A percentile compares a stretch with the other conserved stretches of the same genome.
phyloP scores from a whole-genome alignment of 2,329 filamentous ascomycete species.

The Aureobasidium uvarum region DNA sequence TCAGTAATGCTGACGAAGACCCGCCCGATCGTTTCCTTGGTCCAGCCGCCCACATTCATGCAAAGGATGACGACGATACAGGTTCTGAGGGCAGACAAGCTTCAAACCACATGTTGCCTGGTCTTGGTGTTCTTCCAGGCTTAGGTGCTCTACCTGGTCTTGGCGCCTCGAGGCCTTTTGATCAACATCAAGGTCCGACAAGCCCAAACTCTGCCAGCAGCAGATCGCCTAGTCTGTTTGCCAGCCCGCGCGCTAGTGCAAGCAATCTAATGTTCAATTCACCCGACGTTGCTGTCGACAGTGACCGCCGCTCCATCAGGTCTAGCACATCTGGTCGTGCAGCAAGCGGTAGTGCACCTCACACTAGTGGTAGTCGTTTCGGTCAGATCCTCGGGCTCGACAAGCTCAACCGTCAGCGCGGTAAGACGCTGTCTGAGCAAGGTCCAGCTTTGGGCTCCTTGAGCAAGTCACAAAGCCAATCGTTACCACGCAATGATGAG shows the following conservation, averaged over 20 bases:
- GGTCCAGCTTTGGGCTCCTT: constrained; percentile 67
- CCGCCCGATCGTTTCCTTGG: constrained; percentile 14
- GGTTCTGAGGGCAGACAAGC: constrained; percentile 30
- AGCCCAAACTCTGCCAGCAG: constrained; percentile 47
- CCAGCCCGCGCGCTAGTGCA: constrained; percentile 49
- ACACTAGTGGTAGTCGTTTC: constrained; percentile 51
- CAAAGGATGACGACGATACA: constrained; percentile 33
- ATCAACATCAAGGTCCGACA: constrained; percentile 39
- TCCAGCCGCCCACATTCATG: constrained; percentile 23
- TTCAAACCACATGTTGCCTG: constrained; percentile 34
- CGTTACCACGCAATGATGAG: constrained; percentile 59
- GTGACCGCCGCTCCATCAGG: constrained; percentile 48
- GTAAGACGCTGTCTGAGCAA: constrained; percentile 60
- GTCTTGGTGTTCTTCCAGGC: constrained; percentile 41
- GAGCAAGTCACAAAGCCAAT: constrained; percentile 72
- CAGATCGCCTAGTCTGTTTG: constrained; percentile 48
- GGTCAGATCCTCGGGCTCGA: constrained; percentile 58
- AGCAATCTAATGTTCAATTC: constrained; percentile 51
- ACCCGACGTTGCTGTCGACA: constrained; percentile 44
- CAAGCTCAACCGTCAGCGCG: constrained; percentile 58
- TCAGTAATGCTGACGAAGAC: constrained; percentile 37
- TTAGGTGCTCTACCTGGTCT: constrained; percentile 41
- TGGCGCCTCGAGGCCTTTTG: constrained; percentile 27
- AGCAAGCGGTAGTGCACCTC: constrained; percentile 39
- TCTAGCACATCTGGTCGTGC: constrained; percentile 53